These are phyloP conservation scores for Candolleomyces eurysporus DNA, from an alignment of 768 basidiomycete genomes.

Conservation along the genomic window DNA sequence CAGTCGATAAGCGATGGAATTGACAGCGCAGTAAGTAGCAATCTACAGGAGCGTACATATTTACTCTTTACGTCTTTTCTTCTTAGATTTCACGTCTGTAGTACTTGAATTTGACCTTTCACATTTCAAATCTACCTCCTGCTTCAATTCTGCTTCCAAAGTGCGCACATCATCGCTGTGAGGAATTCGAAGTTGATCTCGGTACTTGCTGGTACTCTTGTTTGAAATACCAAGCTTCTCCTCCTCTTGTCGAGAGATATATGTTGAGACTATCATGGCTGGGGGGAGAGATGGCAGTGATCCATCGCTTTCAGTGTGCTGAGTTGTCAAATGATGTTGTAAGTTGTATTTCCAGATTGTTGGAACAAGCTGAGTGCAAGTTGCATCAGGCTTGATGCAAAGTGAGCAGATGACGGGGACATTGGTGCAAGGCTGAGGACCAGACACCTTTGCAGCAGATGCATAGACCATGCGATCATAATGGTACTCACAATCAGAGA, in stretches of 20 bases:
- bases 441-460: neutral
- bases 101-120: neutral
- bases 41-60: neutral
- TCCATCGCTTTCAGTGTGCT: neutral
- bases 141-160: neutral
- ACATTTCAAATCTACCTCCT: neutral
- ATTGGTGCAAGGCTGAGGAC: neutral
- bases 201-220: neutral
- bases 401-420: neutral
- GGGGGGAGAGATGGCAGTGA: neutral
- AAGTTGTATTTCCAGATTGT: slow-evolving; percentile 2
- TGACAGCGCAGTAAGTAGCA: neutral
- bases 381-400: neutral
- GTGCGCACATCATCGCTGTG: neutral
- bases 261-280: neutral
- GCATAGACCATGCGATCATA: neutral
- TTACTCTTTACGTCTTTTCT: neutral
- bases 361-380: neutral
- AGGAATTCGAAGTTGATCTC: neutral
- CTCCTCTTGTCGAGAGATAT: neutral
- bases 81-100: too few species aligned
- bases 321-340: neutral
- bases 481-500: neutral
- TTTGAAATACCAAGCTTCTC: neutral
- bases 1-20: too few species aligned